These are phyloP conservation scores for Penicillium olsonii DNA, from an alignment of 2,329 filamentous ascomycete genomes.

Conservation along the genomic window DNA sequence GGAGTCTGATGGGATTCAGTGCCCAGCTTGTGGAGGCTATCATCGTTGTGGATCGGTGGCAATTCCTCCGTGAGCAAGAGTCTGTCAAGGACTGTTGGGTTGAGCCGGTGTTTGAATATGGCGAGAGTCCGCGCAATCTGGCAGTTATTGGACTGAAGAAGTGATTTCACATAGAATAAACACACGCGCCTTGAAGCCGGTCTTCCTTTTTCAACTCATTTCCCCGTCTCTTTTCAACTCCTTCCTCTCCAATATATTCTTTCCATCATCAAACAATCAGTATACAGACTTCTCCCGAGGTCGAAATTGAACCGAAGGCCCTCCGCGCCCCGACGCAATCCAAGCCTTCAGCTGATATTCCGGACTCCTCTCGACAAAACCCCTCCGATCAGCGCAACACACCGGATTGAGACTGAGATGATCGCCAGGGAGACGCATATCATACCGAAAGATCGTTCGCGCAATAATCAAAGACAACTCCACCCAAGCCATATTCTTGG, in stretches of 20 bases:
- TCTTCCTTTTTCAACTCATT: too few species aligned
- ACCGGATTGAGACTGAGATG: not conserved
- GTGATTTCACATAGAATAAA: slow-evolving; percentile 31
- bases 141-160: slow-evolving; percentile 90
- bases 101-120: slow-evolving; percentile 88
- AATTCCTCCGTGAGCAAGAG: slow-evolving; percentile 79
- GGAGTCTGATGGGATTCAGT: slow-evolving; percentile 96
- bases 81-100: slow-evolving; percentile 80
- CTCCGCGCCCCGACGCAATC: not conserved
- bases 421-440: not conserved
- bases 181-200: too few species aligned
- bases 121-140: slow-evolving; percentile 81
- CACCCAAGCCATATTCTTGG: not conserved
- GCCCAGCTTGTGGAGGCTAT: slow-evolving; percentile 87
- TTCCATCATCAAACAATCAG: too few species aligned
- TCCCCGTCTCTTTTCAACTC: too few species aligned
- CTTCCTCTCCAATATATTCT: too few species aligned
- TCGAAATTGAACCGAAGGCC: not conserved
- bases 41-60: slow-evolving; percentile 87
- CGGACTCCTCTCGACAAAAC: not conserved
- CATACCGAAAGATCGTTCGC: not conserved
- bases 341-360: not conserved
- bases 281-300: not conserved
- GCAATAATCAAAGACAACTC: not conserved
- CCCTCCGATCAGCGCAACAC: too few species aligned